Percentiles rank a stretch among this genome's conserved stretches.
phyloP scores from a whole-genome alignment of 345 rosid species.

The Eucalyptus marginata region DNA sequence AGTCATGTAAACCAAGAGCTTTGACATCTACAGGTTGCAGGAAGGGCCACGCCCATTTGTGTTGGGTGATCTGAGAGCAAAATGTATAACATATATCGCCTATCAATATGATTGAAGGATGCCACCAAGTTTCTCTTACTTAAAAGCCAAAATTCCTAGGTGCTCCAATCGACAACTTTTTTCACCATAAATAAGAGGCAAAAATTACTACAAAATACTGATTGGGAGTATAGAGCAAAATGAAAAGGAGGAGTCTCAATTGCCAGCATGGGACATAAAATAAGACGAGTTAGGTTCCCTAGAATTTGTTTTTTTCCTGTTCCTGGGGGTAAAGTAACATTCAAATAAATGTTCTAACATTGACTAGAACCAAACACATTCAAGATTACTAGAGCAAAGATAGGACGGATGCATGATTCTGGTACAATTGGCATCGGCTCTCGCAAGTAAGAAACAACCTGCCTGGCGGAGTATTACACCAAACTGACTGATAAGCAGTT shows the following conservation, averaged over 20 bases:
- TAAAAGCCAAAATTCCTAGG: neutral
- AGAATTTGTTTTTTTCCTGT: neutral
- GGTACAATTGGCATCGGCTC: neutral
- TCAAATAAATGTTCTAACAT: neutral
- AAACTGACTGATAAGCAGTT: slow-evolving; percentile 72
- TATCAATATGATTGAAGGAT: neutral
- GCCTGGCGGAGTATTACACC: slow-evolving; percentile 52
- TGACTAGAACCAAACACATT: neutral
- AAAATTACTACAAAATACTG: neutral
- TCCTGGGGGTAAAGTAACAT: neutral
- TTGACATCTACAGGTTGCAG: slow-evolving; percentile 79
- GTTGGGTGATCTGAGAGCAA: slow-evolving; percentile 58
- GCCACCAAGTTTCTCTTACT: neutral
- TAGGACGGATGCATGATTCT: neutral
- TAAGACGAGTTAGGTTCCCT: neutral
- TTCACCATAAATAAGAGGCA: neutral
- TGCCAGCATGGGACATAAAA: neutral
- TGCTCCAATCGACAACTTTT: neutral
- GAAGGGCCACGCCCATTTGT: slow-evolving; percentile 82
- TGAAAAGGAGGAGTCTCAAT: neutral
- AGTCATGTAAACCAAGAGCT: slow-evolving; percentile 80
- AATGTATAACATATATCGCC: neutral
- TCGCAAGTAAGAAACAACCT: neutral
- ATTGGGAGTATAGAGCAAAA: neutral
- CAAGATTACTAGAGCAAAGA: neutral